Evolutionary conservation across 73 alveolate genomes (phyloP), one percentile per base, ranked within the genome.

Genomic region (Tetrahymena thermophila): DNA sequence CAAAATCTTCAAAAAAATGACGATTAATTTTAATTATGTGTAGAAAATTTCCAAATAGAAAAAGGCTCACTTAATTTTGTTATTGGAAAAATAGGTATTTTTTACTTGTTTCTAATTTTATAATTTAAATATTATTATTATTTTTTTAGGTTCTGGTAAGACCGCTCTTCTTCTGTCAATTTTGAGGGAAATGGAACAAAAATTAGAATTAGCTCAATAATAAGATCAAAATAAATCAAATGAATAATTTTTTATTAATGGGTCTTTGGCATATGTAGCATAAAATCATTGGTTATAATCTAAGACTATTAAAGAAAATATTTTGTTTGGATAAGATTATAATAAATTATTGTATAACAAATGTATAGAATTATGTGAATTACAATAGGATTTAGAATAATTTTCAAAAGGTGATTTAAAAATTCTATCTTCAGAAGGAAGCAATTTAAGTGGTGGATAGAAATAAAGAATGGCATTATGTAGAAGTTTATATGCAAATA

Each of bases 381-480:
- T 98, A 34, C 96, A 84, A 56, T 96, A 94, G 16, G 99, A 98
- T 94, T 96, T 96, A 94, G 95, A 95, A 28, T 93, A 95, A 50
- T 97, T 98, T 25, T 97, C 97, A 56, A 94, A 94, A 37, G 98
- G 98, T 11, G 99, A 98, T 94, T 85, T 94, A 93, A 97, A 97
- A 35, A 97, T 94, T 23, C 93, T 98, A 19, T 98, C 99, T 56
- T 98, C 98, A 89, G 97, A 97, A 94, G 99, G 98, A 25, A 97
- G 95, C 43, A 98, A 98, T 97, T 95, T 98, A 83, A 97, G 99
- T 38, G 99, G 99, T 44, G 99, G 99, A 0, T 98, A 98, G 96
- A 98, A 97, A 96, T 93, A 98, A 38, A 98, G 99, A 98, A 94
- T 98, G 43, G 95, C 98, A 11, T 94, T 98, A 31, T 98, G 98